A percentile compares a stretch with the other conserved stretches of the same genome.
Conservation (phyloP, 805 yeast species). For the Candida xiaguanensis region DNA sequence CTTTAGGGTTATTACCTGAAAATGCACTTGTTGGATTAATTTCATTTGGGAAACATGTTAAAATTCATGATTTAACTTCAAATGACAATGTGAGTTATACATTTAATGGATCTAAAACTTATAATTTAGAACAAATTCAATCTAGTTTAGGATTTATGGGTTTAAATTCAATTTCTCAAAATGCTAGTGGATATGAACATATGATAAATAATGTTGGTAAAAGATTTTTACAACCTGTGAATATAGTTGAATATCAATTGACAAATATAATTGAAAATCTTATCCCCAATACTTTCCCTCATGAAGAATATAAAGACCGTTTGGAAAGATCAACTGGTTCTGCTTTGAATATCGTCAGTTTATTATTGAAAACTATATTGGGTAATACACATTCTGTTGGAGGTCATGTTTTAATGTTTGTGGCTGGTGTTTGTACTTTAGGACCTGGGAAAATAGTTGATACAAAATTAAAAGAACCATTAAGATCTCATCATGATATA, state of each 20-base stretch:
- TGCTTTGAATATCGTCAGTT: slow-evolving; percentile 49
- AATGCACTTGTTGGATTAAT: slow-evolving; percentile 55
- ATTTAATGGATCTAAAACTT: slow-evolving; percentile 56
- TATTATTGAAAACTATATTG: slow-evolving; percentile 32
- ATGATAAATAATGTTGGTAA: slow-evolving; percentile 14
- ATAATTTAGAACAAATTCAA: slow-evolving; percentile 46
- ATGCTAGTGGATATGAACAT: slow-evolving; percentile 7
- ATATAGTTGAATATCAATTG: slow-evolving; percentile 49
- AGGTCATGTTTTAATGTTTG: slow-evolving; percentile 50
- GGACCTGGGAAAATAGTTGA: slow-evolving; percentile 65
- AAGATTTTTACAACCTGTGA: slow-evolving; percentile 46
- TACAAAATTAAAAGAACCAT: slow-evolving; percentile 53
- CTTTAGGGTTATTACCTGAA: slow-evolving; percentile 49
- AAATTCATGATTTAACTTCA: slow-evolving; percentile 49
- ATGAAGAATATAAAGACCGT: slow-evolving; percentile 39
- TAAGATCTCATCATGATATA: slow-evolving; percentile 65
- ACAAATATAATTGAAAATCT: slow-evolving; percentile 47
- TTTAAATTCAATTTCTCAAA: slow-evolving; percentile 10
- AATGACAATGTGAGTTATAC: slow-evolving; percentile 29
- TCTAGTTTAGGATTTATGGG: slow-evolving; percentile 42
- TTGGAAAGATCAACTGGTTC: slow-evolving; percentile 55
- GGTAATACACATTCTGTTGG: slow-evolving; percentile 43
- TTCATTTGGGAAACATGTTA: slow-evolving; percentile 58
- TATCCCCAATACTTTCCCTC: slow-evolving; percentile 47
- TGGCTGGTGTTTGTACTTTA: slow-evolving; percentile 63